A percentile compares a stretch with the other conserved stretches of the same genome.
phyloP scores from a whole-genome alignment of 2,329 filamentous ascomycete species.

The Dactylellina haptotyla region DNA sequence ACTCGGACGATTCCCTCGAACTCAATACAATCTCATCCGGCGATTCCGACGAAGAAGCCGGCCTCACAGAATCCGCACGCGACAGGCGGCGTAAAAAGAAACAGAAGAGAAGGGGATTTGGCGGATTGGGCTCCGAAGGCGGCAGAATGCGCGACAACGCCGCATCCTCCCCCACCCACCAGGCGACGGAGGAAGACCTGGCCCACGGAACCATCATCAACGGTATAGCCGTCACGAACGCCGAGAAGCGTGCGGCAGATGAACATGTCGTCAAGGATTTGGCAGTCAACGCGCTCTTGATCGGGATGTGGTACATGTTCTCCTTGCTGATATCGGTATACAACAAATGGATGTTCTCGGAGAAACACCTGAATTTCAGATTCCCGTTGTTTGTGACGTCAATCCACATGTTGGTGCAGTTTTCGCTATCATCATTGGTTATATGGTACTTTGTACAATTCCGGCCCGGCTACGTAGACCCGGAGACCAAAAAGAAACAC shows the following conservation, averaged over 20 bases:
- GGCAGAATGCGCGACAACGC: conserved; percentile 73
- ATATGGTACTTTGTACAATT: conserved; percentile 84
- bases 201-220: conserved; percentile 49
- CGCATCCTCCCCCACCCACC: conserved; percentile 72
- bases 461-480: conserved; percentile 69
- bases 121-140: conserved; percentile 64
- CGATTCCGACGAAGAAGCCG: conserved; percentile 80
- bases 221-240: conserved; percentile 65
- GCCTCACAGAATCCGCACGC: conserved; percentile 72
- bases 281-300: conserved; percentile 80
- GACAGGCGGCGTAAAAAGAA: conserved; percentile 75
- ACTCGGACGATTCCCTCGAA: conserved; percentile 35
- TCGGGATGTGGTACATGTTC: conserved; percentile 87
- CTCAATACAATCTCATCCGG: conserved; percentile 48
- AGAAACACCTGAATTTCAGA: conserved; percentile 84
- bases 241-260: conserved; percentile 80
- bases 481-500: conserved; percentile 57
- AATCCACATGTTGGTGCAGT: conserved; percentile 95
- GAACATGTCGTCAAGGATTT: conserved; percentile 75
- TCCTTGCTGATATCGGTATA: conserved; percentile 94
- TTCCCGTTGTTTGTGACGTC: conserved; percentile 96
- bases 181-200: conserved; percentile 36
- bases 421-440: conserved; percentile 78
- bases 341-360: conserved; percentile 99
- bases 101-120: conserved; percentile 46